A percentile compares a stretch with the other conserved stretches of the same genome.
Evolutionary conservation across 164 flowering plant genomes (phyloP).

Genomic region (Akebia trifoliata): DNA sequence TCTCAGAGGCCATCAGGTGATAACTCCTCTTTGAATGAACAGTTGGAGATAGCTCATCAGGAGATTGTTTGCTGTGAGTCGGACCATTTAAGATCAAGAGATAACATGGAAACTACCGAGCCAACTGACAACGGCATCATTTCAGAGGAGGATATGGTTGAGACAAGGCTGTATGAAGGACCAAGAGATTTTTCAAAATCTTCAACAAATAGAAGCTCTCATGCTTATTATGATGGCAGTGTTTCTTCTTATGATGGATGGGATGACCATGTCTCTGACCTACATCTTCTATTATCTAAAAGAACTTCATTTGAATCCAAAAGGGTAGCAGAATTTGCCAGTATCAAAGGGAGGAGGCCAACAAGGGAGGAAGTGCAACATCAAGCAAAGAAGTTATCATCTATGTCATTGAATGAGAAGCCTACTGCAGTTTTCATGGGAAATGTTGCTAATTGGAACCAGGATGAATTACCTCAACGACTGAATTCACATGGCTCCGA

Average conservation of each 20-base stretch:
- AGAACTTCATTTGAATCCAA: conserved; percentile 12
- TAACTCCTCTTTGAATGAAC: conserved; percentile 18
- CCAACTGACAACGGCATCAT: conserved; percentile 12
- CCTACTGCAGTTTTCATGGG: conserved; percentile 9
- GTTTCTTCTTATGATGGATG: conserved; percentile 53
- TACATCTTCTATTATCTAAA: conserved; percentile 9
- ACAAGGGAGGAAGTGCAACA: conserved; percentile 23
- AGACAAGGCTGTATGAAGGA: conserved; percentile 16
- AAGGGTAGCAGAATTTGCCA: conserved; percentile 11
- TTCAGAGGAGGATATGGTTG: conserved; percentile 19
- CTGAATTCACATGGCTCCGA: conserved; percentile 1
- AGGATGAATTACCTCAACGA: conserved; percentile 15
- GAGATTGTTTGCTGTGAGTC: conserved; percentile 10
- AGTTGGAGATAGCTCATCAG: conserved; percentile 22
- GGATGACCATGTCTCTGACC: conserved; percentile 37
- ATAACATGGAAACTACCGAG: conserved; percentile 26
- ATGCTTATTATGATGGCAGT: conserved; percentile 58
- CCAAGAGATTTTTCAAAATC: conserved; percentile 25
- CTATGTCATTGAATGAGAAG: conserved; percentile 15
- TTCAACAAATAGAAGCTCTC: conserved; percentile 29
- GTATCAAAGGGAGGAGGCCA: conserved; percentile 18
- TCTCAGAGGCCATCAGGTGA: conserved; percentile 10
- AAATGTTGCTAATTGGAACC: conserved; percentile 5
- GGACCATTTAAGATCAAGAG: conserved; percentile 20
- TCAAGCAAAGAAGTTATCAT: conserved; percentile 17